A percentile compares a stretch with the other conserved stretches of the same genome.
These are phyloP conservation scores for Aspergillus diversus DNA, from an alignment of 495 filamentous ascomycete genomes.

Conservation along the genomic window DNA sequence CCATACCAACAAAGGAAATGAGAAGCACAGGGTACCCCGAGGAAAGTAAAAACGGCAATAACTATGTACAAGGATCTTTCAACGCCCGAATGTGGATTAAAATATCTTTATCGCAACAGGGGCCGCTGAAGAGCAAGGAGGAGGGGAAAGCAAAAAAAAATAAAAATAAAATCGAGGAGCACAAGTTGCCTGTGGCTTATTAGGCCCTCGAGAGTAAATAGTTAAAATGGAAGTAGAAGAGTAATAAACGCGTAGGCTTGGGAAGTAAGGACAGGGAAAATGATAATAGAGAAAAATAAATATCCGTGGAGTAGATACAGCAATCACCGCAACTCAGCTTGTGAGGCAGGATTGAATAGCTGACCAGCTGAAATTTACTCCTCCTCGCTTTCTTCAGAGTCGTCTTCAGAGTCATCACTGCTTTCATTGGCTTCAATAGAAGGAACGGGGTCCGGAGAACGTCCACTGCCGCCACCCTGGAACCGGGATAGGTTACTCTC, in stretches of 20 bases:
- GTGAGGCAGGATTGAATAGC: background rate
- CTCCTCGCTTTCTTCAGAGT: constrained; percentile 60
- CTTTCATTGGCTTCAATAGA: constrained; percentile 54
- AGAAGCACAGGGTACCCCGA: constrained; percentile 4
- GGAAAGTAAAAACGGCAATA: constrained; percentile 10
- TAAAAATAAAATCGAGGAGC: background rate
- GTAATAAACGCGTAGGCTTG: background rate
- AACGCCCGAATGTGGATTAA: constrained; percentile 14
- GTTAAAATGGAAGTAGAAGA: background rate
- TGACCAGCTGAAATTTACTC: constrained; percentile 39
- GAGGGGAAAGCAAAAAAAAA: background rate
- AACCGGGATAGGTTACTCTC: constrained; percentile 59
- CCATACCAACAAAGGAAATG: constrained; percentile 7
- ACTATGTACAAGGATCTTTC: constrained; percentile 21
- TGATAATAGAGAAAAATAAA: constrained; percentile 3
- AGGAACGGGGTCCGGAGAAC: constrained; percentile 45
- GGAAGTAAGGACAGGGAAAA: background rate
- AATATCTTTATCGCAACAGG: background rate
- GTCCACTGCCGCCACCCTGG: constrained; percentile 42
- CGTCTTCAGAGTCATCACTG: constrained; percentile 55
- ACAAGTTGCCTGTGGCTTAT: constrained; percentile 1
- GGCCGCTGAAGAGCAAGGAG: background rate
- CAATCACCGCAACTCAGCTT: constrained; percentile 1
- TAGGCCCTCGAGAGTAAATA: background rate
- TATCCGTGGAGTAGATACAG: background rate